A percentile compares a stretch with the other conserved stretches of the same genome.
These are phyloP conservation scores for Yamadazyma dendronema DNA, from an alignment of 1,139 yeast genomes.

Conservation along the genomic window DNA sequence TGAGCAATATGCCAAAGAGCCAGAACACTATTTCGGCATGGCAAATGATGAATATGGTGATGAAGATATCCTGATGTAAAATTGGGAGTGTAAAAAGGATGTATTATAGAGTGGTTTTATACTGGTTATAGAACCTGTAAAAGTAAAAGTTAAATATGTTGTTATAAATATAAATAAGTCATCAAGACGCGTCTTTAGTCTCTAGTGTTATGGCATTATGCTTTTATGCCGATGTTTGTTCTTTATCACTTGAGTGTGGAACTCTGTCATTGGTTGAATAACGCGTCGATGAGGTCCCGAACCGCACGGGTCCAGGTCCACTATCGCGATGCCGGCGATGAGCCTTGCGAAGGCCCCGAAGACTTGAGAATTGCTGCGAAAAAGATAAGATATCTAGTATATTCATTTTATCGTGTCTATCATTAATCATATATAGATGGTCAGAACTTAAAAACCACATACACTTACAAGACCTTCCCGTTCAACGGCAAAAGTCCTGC, in stretches of 20 bases:
- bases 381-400: not conserved
- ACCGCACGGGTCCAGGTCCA: no score
- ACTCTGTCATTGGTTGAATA: no score
- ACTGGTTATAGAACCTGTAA: constrained; percentile 6
- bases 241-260: no score
- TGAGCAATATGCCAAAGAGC: constrained; percentile 30
- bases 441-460: constrained; percentile 1
- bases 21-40: constrained; percentile 42
- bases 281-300: no score
- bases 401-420: not conserved
- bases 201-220: no score
- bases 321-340: no score
- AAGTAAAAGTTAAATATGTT: not conserved
- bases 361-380: constrained; percentile 1
- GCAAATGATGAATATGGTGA: constrained; percentile 18
- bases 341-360: no score
- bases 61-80: constrained; percentile 9
- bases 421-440: not conserved
- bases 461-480: constrained; percentile 31
- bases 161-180: not conserved
- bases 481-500: constrained; percentile 31
- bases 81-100: not conserved
- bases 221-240: no score
- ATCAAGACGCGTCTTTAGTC: no score
- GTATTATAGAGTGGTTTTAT: constrained; percentile 5